A percentile compares a stretch with the other conserved stretches of the same genome.
These are phyloP conservation scores for Ogataea hybrid DNA, from an alignment of 1,139 yeast genomes.

Conservation along the genomic window DNA sequence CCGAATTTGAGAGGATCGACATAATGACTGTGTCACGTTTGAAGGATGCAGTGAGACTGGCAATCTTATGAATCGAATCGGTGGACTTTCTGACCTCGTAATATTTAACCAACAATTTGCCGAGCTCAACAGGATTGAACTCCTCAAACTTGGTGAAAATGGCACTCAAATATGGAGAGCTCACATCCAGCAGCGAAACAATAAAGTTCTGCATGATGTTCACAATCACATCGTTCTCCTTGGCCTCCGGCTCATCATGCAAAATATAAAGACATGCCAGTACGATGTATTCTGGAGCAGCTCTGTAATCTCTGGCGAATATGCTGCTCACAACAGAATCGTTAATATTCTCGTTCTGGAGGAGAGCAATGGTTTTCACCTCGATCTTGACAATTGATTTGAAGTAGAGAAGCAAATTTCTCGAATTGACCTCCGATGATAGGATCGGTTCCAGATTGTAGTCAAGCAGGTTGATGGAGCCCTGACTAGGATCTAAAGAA, in stretches of 20 bases:
- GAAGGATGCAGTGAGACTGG: slow-evolving; percentile 29
- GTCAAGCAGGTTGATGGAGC: slow-evolving; percentile 50
- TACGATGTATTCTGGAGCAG: slow-evolving; percentile 51
- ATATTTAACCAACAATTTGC: slow-evolving; percentile 40
- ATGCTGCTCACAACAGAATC: slow-evolving; percentile 29
- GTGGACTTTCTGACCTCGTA: slow-evolving; percentile 33
- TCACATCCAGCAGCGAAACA: slow-evolving; percentile 45
- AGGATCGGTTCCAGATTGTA: slow-evolving; percentile 32
- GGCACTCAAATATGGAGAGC: slow-evolving; percentile 42
- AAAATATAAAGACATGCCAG: slow-evolving; percentile 47
- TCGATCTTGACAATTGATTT: slow-evolving; percentile 51
- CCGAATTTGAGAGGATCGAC: slow-evolving; percentile 29
- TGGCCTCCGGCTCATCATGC: slow-evolving; percentile 29
- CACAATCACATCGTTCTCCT: slow-evolving; percentile 27
- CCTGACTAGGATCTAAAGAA: slow-evolving; percentile 45
- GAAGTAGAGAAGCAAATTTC: slow-evolving; percentile 40
- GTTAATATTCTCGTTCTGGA: slow-evolving; percentile 25
- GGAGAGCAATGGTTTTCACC: slow-evolving; percentile 38
- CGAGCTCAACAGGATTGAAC: slow-evolving; percentile 31
- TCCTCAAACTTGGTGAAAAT: slow-evolving; percentile 43
- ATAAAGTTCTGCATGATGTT: slow-evolving; percentile 37
- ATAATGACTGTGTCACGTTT: slow-evolving; percentile 29
- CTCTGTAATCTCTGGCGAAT: slow-evolving; percentile 51
- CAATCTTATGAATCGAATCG: slow-evolving; percentile 30
- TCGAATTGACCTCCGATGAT: slow-evolving; percentile 27